Conservation (phyloP, 768 basidiomycete species). For the Hygrophoropsis aurantiaca region DNA sequence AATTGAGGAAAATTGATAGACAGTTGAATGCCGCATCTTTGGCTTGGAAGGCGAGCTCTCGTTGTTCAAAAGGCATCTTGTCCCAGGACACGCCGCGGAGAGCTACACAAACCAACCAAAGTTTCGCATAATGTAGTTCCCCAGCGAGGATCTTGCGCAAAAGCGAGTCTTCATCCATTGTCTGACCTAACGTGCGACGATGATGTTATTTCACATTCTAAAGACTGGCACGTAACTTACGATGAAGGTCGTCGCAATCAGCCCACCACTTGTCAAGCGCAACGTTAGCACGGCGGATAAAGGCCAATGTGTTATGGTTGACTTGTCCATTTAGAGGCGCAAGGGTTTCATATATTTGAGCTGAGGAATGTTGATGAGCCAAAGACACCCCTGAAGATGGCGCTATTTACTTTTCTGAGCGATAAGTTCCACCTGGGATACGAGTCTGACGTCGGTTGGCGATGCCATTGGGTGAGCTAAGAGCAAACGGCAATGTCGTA, state of each 20-base stretch:
- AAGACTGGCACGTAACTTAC: constrained; percentile 44
- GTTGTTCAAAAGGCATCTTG: constrained; percentile 93
- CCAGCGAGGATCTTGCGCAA: constrained; percentile 85
- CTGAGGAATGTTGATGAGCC: constrained; percentile 38
- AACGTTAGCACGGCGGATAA: constrained; percentile 82
- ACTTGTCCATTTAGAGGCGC: constrained; percentile 84
- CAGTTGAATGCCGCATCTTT: constrained; percentile 90
- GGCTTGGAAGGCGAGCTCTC: constrained; percentile 92
- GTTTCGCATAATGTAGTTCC: constrained; percentile 89
- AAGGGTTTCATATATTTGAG: constrained; percentile 91
- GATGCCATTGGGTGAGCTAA: constrained; percentile 85
- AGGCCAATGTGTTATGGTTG: constrained; percentile 79
- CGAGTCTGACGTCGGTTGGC: constrained; percentile 84
- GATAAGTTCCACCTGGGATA: constrained; percentile 88
- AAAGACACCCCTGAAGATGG: background rate
- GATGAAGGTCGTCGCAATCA: constrained; percentile 84
- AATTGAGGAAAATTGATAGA: constrained; percentile 79
- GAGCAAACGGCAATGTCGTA: constrained; percentile 79
- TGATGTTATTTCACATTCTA: no score
- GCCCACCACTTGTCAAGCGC: constrained; percentile 91
- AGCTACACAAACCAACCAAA: constrained; percentile 94
- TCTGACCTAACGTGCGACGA: constrained; percentile 47
- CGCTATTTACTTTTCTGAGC: constrained; percentile 76
- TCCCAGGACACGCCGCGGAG: constrained; percentile 93
- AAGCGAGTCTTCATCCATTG: constrained; percentile 83